Evolutionary conservation across 305 asterid genomes (phyloP), one percentile per base, ranked within the genome.

Genomic region (Lippia alba): DNA sequence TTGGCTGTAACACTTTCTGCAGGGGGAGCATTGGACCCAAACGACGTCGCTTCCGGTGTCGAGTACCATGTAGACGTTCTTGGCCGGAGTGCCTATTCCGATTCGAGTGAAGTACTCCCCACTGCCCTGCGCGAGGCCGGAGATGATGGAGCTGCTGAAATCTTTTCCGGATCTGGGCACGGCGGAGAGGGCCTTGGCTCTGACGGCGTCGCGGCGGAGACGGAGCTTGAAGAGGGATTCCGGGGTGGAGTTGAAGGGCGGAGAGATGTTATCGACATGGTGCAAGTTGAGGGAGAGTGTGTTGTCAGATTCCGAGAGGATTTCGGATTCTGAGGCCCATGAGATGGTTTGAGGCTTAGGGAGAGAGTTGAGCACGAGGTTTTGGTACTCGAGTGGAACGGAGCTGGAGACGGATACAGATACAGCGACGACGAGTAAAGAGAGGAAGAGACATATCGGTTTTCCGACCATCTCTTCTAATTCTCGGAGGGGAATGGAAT

Each of bases 41-140:
- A 71, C 79, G 71, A 86, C 79, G 69, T 88, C 87, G 81, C 88
- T 82, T 0, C 95, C 95, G 6, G 95, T 88, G 76, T 88, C 95
- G 48, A 84, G 74, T 16, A 66, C 87, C 91, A 86, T 74, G 85
- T 69, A 86, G 12, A 80, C 84, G 20, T 84, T 49, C 69, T 70
- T 82, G 0, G 82, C 48, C 4, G 94, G 95, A 12, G 83, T 80
- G 11, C 95, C 95, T 0, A 88, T 34, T 14, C 86, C 88, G 8
- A 88, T 8, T 59, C 86, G 82, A 12, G 87, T 71, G 81, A 86
- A 86, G 79, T 88, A 88, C 76, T 86, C 95, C 2, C 90, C 91
- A 20, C 86, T 81, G 0, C 95, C 95, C 71, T 81, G 85, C 9
- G 75, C 68, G 14, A 69, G 53, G 0, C 95, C 91, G n/a, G 91